These are phyloP conservation scores for sunflower (Helianthus annuus) DNA, from an alignment of 129 eudicot species.

Conservation along the genomic window DNA sequence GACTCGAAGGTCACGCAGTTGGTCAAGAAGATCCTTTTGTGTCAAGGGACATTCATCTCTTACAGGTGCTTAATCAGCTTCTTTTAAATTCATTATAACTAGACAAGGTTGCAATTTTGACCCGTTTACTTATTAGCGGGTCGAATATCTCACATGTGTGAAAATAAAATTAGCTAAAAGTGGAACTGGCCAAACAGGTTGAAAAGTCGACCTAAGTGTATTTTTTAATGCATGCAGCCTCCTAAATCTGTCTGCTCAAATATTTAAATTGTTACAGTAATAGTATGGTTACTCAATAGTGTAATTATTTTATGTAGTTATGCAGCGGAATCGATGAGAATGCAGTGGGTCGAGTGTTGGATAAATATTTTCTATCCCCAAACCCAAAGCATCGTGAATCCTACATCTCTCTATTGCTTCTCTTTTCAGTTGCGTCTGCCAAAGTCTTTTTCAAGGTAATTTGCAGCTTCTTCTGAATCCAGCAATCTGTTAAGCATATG, in stretches of 20 bases:
- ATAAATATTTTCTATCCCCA: too few relatives aligned
- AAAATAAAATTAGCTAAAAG: background rate
- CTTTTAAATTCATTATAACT: background rate
- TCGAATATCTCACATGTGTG: background rate
- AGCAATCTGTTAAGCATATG: too few relatives aligned
- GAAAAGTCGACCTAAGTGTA: background rate
- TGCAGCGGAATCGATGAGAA: constrained; percentile 91
- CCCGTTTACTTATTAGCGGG: background rate
- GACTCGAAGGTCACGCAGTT: constrained; percentile 81
- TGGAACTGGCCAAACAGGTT: background rate
- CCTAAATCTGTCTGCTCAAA: background rate
- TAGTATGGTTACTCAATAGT: background rate
- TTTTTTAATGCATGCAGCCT: background rate
- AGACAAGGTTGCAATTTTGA: background rate
- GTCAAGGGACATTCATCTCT: constrained; percentile 85
- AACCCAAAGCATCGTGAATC: too few relatives aligned
- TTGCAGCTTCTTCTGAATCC: too few relatives aligned
- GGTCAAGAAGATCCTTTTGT: constrained; percentile 76
- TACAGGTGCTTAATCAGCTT: constrained; percentile 60
- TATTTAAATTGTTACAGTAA: background rate
- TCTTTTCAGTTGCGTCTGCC: too few relatives aligned
- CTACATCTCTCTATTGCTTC: too few relatives aligned
- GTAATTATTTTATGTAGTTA: constrained; percentile 42
- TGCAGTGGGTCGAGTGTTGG: constrained; percentile 51
- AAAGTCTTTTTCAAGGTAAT: too few relatives aligned